Base-by-base conservation (phyloP, 768 basidiomycete species). In the Auricularia sp. region DNA sequence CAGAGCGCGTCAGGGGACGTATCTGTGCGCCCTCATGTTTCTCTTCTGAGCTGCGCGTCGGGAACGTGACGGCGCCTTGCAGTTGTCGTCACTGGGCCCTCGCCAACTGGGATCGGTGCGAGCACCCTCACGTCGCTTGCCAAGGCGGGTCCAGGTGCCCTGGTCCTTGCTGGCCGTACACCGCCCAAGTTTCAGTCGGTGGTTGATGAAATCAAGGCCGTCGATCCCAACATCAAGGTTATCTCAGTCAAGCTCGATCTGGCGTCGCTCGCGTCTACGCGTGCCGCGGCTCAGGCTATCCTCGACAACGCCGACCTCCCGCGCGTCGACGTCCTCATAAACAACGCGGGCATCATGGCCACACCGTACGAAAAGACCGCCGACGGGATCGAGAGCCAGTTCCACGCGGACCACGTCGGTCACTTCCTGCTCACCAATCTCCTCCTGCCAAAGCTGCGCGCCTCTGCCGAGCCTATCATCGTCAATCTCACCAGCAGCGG, bases 351-450 rank as follows among this genome's bases (percentile, higher is more conserved):
- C 3, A 29, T 56, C 54, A 56, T 56, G 54, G 54, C 54, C 21
- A n/a, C n/a, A 16, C 54, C 54, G 1, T 29, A 10, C 29, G 54
- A 11, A 21, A n/a, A 56, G n/a, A 56, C 54, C 8, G 54, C 54
- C 13, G 54, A 56, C 16, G 54, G 54, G n/a, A 56, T 56, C 54
- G 54, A 56, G 54, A 10, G 10, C 14, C 54, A 75, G 67, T 72
- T 75, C 65, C 68, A 71, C 5, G 72, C 74, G 47, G 77, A 75
- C 69, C 74, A 75, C 62, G 72, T 79, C 61, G 76, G 75, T 0
- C 77, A 79, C 68, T 77, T 75, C 74, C 73, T 76, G 67, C 73
- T 76, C 68, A 73, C 78, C 72, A 79, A 79, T 71, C 77, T 73
- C 29, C 72, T 79, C 65, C 75, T 78, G 51, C 77, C 78, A 1